Conservation (phyloP, 2,329 filamentous ascomycete genomes). For the Fusarium scirpi region DNA sequence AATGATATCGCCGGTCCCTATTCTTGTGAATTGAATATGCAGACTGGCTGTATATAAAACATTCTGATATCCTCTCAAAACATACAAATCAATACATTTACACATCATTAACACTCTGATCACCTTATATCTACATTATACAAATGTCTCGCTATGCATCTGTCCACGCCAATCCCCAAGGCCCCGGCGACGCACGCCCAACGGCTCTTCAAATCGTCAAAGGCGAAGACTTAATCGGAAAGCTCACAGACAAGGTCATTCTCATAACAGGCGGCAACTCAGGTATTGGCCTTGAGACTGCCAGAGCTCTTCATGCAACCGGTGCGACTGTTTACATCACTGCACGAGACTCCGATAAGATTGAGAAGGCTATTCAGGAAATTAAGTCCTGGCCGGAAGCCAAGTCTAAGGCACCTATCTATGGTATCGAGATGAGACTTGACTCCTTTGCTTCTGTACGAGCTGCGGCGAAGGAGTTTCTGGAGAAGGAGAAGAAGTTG, state of each 20-base stretch:
- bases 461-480: not conserved
- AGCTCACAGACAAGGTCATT: not conserved
- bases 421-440: constrained; percentile 3
- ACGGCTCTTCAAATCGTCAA: constrained; percentile 28
- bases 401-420: not conserved
- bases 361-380: constrained; percentile 6
- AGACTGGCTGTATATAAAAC: not conserved
- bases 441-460: constrained; percentile 15
- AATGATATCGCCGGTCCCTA: not conserved
- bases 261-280: constrained; percentile 32
- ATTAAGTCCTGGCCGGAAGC: not conserved
- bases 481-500: not conserved
- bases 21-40: fast-evolving
- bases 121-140: no score
- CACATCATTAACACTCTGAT: fast-evolving
- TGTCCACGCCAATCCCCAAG: not conserved
- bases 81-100: not conserved
- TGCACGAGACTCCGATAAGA: constrained; percentile 1
- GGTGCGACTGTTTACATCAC: constrained; percentile 17
- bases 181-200: constrained; percentile 30
- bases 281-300: constrained; percentile 15
- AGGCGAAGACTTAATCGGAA: not conserved
- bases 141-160: constrained; percentile 16
- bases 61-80: not conserved
- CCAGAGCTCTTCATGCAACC: constrained; percentile 4